These are phyloP conservation scores for Fimicolochytrium jonesii DNA, from an alignment of 192 early-diverging fungal species.

Conservation along the genomic window DNA sequence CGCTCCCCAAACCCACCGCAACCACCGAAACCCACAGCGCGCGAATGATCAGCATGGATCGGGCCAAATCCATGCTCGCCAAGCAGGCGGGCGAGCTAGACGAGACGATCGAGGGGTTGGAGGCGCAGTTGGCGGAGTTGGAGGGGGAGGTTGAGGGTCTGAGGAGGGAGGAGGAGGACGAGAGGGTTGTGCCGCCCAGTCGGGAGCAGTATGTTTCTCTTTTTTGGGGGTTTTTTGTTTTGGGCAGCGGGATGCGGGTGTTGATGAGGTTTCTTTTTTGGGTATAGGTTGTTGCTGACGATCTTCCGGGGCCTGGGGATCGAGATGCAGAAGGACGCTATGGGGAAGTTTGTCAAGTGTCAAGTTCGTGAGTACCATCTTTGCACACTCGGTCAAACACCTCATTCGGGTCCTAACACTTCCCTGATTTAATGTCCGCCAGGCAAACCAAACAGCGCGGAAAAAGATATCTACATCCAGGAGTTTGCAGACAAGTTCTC, in stretches of 20 bases:
- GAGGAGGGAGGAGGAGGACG: conserved; percentile 4
- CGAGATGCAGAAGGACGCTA: conserved; percentile 10
- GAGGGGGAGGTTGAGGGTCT: conserved; percentile 1
- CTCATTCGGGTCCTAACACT: no score
- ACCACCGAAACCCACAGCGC: background rate
- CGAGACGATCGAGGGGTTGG: conserved; percentile 1
- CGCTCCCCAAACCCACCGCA: background rate
- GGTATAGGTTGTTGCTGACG: conserved; percentile 8
- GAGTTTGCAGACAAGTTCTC: conserved; percentile 28
- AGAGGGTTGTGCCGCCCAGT: conserved; percentile 2
- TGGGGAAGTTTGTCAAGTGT: conserved; percentile 8
- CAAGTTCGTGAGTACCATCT: conserved; percentile 17
- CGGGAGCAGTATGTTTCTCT: background rate
- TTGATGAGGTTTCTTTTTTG: background rate
- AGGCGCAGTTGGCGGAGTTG: conserved; percentile 4
- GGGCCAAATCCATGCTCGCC: conserved; percentile 1
- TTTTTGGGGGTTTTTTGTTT: background rate
- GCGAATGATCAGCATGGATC: conserved; percentile 9
- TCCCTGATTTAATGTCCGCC: no score
- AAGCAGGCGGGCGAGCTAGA: conserved; percentile 4
- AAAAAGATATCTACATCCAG: conserved; percentile 14
- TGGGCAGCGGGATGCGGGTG: no score
- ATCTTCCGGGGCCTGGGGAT: conserved; percentile 12
- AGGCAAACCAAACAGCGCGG: no score
- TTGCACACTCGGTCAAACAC: no score